Evolutionary conservation across 768 basidiomycete species (phyloP).

Genomic region (Agaricus sinodeliciosus): DNA sequence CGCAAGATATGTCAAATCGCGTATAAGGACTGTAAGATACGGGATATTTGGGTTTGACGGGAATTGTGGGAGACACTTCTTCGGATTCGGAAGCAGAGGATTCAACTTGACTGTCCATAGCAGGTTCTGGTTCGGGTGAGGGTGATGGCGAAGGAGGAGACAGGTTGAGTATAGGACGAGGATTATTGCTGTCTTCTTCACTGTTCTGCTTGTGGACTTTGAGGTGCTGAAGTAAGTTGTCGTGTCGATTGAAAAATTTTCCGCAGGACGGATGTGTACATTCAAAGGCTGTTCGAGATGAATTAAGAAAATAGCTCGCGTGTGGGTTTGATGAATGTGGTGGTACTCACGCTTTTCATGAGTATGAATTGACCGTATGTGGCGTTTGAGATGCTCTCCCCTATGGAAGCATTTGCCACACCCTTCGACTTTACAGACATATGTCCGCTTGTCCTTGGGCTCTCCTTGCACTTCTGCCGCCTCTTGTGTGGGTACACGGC

Average conservation of each 20-base stretch:
- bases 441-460: slow-evolving; percentile 29
- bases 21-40: slow-evolving; percentile 13
- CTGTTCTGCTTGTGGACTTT: slow-evolving; percentile 51
- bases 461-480: slow-evolving; percentile 17
- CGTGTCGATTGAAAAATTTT: slow-evolving; percentile 72
- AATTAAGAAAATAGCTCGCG: slow-evolving; percentile 12
- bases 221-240: slow-evolving; percentile 75
- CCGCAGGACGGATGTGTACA: slow-evolving; percentile 63
- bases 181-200: slow-evolving; percentile 9
- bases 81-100: slow-evolving; percentile 6
- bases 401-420: slow-evolving; percentile 72
- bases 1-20: slow-evolving; percentile 15
- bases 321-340: too few relatives aligned
- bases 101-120: slow-evolving; percentile 2
- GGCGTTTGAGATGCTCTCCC: slow-evolving; percentile 71
- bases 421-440: slow-evolving; percentile 59
- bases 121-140: slow-evolving; percentile 15
- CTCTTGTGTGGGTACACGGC: slow-evolving; percentile 59
- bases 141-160: slow-evolving; percentile 14
- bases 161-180: slow-evolving; percentile 10
- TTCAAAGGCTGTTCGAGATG: slow-evolving; percentile 48
- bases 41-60: slow-evolving; percentile 8
- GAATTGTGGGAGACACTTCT: slow-evolving; percentile 10
- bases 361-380: slow-evolving; percentile 69
- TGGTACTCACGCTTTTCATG: slow-evolving; percentile 67